Conservation (phyloP, 768 basidiomycete genomes). For the Imleria badia region DNA sequence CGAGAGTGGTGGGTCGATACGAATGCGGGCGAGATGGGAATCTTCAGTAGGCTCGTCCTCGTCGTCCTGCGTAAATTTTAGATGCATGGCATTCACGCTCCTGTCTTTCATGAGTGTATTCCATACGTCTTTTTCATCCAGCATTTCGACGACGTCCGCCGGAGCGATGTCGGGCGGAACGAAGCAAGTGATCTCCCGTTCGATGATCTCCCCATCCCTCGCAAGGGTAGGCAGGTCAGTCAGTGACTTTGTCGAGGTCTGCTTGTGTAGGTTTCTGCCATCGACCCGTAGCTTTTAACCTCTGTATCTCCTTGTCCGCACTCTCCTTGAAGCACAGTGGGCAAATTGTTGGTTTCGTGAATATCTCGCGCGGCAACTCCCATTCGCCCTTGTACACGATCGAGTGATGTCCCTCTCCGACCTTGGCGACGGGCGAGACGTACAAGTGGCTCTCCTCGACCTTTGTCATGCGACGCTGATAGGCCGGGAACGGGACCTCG, state of each 20-base stretch:
- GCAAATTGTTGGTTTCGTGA: slow-evolving; percentile 39
- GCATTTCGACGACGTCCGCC: background rate
- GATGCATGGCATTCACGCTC: background rate
- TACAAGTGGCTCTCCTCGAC: slow-evolving; percentile 49
- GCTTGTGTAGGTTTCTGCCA: slow-evolving; percentile 13
- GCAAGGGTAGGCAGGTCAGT: background rate
- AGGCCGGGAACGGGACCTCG: slow-evolving; percentile 32
- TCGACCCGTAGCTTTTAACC: slow-evolving; percentile 22
- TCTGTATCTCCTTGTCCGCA: slow-evolving; percentile 19
- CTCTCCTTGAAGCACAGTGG: slow-evolving; percentile 37
- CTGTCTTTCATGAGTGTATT: background rate
- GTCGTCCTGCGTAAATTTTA: background rate
- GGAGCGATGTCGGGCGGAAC: background rate
- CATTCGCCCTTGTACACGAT: slow-evolving; percentile 49
- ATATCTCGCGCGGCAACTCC: slow-evolving; percentile 47
- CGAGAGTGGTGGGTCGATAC: slow-evolving; percentile 17
- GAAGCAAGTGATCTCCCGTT: slow-evolving; percentile 16
- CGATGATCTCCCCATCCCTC: slow-evolving; percentile 15
- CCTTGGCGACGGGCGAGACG: slow-evolving; percentile 35
- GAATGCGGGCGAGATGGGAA: background rate
- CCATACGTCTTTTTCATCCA: background rate
- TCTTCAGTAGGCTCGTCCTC: background rate
- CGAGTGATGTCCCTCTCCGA: slow-evolving; percentile 55
- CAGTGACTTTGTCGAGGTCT: background rate
- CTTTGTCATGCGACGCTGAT: slow-evolving; percentile 16